Base-by-base conservation (phyloP, 495 filamentous ascomycete genomes). In the Ascodesmis nigricans region DNA sequence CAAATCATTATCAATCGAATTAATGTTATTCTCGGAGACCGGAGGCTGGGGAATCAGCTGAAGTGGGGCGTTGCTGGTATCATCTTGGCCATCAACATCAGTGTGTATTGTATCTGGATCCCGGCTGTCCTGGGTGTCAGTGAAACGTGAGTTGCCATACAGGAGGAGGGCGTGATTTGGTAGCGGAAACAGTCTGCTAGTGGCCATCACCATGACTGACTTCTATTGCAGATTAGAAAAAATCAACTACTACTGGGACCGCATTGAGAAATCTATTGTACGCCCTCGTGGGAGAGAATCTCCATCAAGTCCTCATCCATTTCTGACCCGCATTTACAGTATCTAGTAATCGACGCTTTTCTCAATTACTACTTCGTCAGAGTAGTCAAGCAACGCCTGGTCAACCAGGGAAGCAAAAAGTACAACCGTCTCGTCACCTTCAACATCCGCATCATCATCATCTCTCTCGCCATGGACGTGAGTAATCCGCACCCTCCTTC, bases 1-100 rank as follows among this genome's bases (percentile, higher is more conserved):
- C 58, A 60, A 44, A 64, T 64, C 36, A 62, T 64, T 40, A 56
- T 63, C 38, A 64, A 64, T 45, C 57, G 61, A 31, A 54, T 61
- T 32, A 46, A 50, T 5, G 44, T 64, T 24, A 59, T 64, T 21
- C 39, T 49, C 6, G 46, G 51, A 4, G 40, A 55, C 35, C 42
- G 36, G 4, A 20, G 35, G 5, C 48, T 43, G 1, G 45, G 52
- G 5, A 22, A 10, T 0, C 31, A 34, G 9, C 40, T 63, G 31
- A 61, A 60, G 41, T 61, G 56, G 53, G 56, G 56, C 13, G 55
- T 55, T 19, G 58, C 55, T 1, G 44, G 36, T 8, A 32, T 58
- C 19, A 63, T 63, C 33, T 57, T 53, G 1, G 26, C 46, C 3
- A 46, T 64, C 26, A 61, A 64, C 28, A 56, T 63, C 25, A 50